These are phyloP conservation scores for Mrakiaceae sp. DNA, from an alignment of 1,284 basidiomycete species.

Conservation along the genomic window DNA sequence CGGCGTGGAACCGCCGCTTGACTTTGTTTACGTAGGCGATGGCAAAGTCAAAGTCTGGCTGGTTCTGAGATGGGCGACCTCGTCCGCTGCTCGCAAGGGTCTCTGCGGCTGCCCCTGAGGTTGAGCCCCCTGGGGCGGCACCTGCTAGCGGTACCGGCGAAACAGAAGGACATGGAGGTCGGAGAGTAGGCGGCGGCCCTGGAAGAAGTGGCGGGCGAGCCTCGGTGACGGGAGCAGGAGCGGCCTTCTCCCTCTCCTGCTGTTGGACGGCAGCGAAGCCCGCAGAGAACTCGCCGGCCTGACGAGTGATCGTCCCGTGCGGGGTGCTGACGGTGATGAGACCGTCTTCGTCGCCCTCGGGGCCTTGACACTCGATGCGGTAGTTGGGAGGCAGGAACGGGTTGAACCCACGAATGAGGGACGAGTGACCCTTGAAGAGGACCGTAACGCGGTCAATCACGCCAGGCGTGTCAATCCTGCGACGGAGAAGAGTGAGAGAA, in stretches of 20 bases:
- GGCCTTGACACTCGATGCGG: constrained; percentile 67
- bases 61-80: constrained; percentile 32
- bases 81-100: no score
- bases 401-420: constrained; percentile 97
- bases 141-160: constrained; percentile 39
- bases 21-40: constrained; percentile 99
- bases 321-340: constrained; percentile 93
- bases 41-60: constrained; percentile 91
- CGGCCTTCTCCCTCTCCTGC: not conserved
- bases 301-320: constrained; percentile 59
- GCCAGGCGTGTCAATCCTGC: constrained; percentile 92
- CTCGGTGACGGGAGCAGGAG: constrained; percentile 5
- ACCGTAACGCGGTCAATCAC: constrained; percentile 94
- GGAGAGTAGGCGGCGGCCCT: not conserved
- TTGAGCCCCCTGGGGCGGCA: constrained; percentile 25
- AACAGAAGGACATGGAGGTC: constrained; percentile 5
- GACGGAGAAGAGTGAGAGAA: constrained; percentile 17
- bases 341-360: constrained; percentile 49
- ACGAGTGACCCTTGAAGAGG: constrained; percentile 86
- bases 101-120: not conserved
- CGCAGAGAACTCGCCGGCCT: constrained; percentile 34
- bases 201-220: constrained; percentile 18
- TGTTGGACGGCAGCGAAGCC: constrained; percentile 24
- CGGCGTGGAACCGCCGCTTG: constrained; percentile 83
- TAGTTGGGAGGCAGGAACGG: constrained; percentile 96